These are phyloP conservation scores for Abelmoschus esculentus DNA, from an alignment of 345 rosid genomes.

Conservation along the genomic window DNA sequence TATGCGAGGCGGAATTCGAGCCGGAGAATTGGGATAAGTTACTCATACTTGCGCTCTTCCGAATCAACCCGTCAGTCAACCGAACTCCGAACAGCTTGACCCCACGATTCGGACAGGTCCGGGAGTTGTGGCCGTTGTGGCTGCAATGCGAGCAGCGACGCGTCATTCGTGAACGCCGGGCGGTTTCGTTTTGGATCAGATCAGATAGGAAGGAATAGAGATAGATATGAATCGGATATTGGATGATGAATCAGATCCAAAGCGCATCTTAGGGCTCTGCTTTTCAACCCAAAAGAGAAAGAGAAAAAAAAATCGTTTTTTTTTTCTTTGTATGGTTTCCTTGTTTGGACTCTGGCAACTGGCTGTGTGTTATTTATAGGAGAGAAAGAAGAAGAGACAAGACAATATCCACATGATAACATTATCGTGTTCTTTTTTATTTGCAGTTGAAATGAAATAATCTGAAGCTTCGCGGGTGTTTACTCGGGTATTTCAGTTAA, in stretches of 20 bases:
- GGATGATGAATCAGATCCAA: conserved; percentile 13
- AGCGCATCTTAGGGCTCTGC: conserved; percentile 1
- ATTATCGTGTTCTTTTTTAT: conserved; percentile 13
- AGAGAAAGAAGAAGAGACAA: not conserved
- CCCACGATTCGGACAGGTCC: conserved; percentile 95
- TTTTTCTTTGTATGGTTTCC: not conserved
- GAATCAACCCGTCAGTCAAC: conserved; percentile 87
- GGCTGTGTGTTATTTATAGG: conserved; percentile 5
- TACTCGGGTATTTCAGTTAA: too few species aligned
- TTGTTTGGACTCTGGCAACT: not conserved
- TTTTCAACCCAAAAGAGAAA: not conserved
- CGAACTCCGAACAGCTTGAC: conserved; percentile 94
- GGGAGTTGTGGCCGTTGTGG: conserved; percentile 96
- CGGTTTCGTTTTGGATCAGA: conserved; percentile 10
- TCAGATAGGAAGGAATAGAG: not conserved
- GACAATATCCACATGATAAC: conserved; percentile 14
- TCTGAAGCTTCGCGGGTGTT: conserved; percentile 16
- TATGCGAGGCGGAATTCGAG: conserved; percentile 35
- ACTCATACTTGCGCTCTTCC: conserved; percentile 97
- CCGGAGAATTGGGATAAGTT: conserved; percentile 69
- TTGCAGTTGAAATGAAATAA: not conserved
- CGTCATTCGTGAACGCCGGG: conserved; percentile 42
- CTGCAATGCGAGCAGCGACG: conserved; percentile 99
- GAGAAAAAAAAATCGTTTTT: not conserved
- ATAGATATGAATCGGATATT: conserved; percentile 5